Base-by-base conservation (phyloP, 2,329 filamentous ascomycete species). In the Fonsecaea pedrosoi region DNA sequence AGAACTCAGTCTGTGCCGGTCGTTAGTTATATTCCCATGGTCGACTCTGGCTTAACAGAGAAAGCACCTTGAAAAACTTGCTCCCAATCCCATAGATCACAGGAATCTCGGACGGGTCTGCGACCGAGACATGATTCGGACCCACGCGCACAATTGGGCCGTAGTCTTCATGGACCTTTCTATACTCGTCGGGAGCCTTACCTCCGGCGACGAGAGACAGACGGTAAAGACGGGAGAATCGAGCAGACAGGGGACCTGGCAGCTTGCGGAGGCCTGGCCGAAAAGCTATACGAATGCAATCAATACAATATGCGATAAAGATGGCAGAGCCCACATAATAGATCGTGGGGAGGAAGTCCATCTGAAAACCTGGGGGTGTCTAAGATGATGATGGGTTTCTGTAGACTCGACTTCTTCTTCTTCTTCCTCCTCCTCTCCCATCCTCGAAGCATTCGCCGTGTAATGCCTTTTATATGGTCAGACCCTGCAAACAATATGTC, bases 171-270 rank as follows among this genome's bases (percentile, higher is more conserved):
- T 67, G 67, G 21, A 64, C 21, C 32, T 50, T 18, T 7, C 45
- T 6, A 18, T 63, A 68, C 10, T 42, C 21, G 7, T 32, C 25
- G n/a, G 59, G 60, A 10, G 54, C 63, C 15, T 42, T 34, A 8
- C 62, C 58, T 13, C 48, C 45, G 25, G 32, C 30, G 2, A 62
- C 56, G 45, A 65, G 35, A 13, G 30, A 54, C 15, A 92, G 86
- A 18, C 91, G 84, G 90, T 91, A 94, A 83, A 87, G 88, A 74
- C 94, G 86, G 15, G 89, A 90, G 64, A 86, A 82, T 2, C 80
- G 88, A 25, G 91, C 91, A 38, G 91, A 73, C 65, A 88, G 82
- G 0, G 89, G 91, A 0, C 91, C 91, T 0, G 92, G 91, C 34
- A 70, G 25, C 9, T 40, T 53, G 53, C 64, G 54, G n/a, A 66